Base-by-base conservation (phyloP, 345 rosid genomes). In the Linum usitatissimum region DNA sequence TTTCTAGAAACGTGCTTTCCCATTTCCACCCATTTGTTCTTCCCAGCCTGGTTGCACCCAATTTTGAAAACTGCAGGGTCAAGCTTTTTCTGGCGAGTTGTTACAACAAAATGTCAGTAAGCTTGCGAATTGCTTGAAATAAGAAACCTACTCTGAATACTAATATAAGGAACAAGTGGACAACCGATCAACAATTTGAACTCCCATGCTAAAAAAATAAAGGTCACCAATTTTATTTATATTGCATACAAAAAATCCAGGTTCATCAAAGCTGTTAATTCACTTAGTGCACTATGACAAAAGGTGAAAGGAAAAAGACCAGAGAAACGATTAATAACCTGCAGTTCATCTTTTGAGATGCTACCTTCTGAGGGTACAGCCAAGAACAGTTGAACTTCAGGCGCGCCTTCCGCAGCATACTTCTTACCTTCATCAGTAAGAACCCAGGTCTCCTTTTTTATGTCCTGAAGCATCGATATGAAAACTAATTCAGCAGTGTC, bases 11-110 rank as follows among this genome's bases (percentile, higher is more conserved):
- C 73, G 68, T 84, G 84, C 72, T 84, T 92, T 66, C 95, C 96
- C 87, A 87, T 81, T 53, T 80, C 88, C 60, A 92, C 86, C 99
- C 99, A 92, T 64, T 83, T 84, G 71, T 87, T 86, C 74, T 84
- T 87, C 30, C 80, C 90, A 70, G 86, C 97, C 66, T 90, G 97
- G 6, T 83, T 64, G 70, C 81, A 71, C 14, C 94, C 99, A 66
- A 92, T 86, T 63, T 76, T 83, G 84, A 83, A 90, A 48, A 85
- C 77, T 3, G 80, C 59, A 57, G 86, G 77, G 62, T 75, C 81
- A 6, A 92, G 78, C 67, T 70, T 87, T 83, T 79, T 84, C 94
- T 92, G 40, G 66, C 4, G 18, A 2, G 18, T 55, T 9, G 51
- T 45, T 45, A 23, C 51, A 10, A 45, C 15, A 45, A 12, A 10